Percentiles rank a stretch among this genome's conserved stretches.
Conservation (phyloP, 202 grass and related monocot species). For the Saccharum hybrid region DNA sequence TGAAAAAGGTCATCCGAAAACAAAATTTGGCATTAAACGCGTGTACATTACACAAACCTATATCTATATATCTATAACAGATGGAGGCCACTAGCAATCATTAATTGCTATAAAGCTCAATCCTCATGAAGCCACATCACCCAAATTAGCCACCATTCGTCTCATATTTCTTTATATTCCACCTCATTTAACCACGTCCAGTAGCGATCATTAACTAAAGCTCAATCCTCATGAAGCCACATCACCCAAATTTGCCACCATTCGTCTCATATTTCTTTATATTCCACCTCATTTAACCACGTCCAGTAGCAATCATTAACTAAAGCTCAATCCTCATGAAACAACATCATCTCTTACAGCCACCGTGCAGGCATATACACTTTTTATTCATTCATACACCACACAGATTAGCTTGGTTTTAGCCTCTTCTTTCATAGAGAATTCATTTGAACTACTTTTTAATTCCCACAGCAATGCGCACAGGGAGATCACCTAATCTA, state of each 20-base stretch:
- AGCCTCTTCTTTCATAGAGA: not conserved
- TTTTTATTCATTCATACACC: not conserved
- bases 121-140: too few species aligned
- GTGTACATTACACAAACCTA: constrained; percentile 3
- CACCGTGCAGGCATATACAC: not conserved
- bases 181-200: too few species aligned
- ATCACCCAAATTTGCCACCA: not conserved
- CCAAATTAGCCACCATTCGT: too few species aligned
- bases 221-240: not conserved
- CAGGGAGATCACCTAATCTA: not conserved
- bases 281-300: not conserved
- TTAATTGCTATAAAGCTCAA: not conserved
- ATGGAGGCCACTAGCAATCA: not conserved
- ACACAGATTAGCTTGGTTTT: not conserved
- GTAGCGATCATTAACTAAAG: too few species aligned
- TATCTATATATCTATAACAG: not conserved
- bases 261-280: not conserved
- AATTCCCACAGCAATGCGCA: not conserved
- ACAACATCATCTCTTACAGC: not conserved
- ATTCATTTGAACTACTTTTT: not conserved
- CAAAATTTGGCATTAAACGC: not conserved
- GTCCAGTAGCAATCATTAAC: not conserved
- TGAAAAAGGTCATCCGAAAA: not conserved
- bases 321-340: not conserved
- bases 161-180: too few species aligned